These are phyloP conservation scores for Hypoxylon rickii DNA, from an alignment of 495 filamentous ascomycete species.

Conservation along the genomic window DNA sequence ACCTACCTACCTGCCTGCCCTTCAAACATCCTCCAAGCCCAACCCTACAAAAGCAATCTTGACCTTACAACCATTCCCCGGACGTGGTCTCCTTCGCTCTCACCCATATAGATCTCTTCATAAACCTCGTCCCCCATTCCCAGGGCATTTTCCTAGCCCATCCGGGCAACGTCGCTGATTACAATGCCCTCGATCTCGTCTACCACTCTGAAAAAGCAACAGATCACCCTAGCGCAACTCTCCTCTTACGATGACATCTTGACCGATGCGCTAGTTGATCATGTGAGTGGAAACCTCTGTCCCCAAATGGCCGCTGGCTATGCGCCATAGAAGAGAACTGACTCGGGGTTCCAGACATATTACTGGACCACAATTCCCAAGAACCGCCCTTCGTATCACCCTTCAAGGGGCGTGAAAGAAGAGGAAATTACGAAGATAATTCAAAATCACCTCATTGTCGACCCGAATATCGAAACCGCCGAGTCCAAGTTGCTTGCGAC, in stretches of 20 bases:
- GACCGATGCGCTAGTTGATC: slow-evolving; percentile 94
- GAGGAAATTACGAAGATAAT: slow-evolving; percentile 81
- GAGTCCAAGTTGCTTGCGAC: slow-evolving; percentile 73
- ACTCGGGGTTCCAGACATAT: slow-evolving; percentile 64
- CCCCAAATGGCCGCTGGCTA: slow-evolving; percentile 28
- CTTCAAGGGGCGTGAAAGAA: slow-evolving; percentile 78
- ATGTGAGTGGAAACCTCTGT: slow-evolving; percentile 61
- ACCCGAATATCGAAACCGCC: slow-evolving; percentile 69
- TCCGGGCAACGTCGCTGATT: slow-evolving; percentile 5
- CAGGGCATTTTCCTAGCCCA: not conserved
- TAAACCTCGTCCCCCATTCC: not conserved
- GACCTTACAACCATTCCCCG: not conserved
- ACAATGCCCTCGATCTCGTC: slow-evolving; percentile 50
- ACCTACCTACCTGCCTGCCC: too few relatives aligned
- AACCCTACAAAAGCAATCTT: not conserved
- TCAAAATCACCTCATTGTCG: slow-evolving; percentile 73
- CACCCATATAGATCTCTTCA: not conserved
- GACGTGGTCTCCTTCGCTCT: not conserved
- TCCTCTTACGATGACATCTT: slow-evolving; percentile 94
- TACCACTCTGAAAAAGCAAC: slow-evolving; percentile 61
- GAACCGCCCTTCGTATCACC: slow-evolving; percentile 84
- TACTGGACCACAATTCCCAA: slow-evolving; percentile 97
- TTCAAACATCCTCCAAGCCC: not conserved
- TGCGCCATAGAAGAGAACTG: slow-evolving; percentile 5
- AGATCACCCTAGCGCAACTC: slow-evolving; percentile 82